Conservation (phyloP, 345 rosid genomes). For the Sonneratia caseolaris region DNA sequence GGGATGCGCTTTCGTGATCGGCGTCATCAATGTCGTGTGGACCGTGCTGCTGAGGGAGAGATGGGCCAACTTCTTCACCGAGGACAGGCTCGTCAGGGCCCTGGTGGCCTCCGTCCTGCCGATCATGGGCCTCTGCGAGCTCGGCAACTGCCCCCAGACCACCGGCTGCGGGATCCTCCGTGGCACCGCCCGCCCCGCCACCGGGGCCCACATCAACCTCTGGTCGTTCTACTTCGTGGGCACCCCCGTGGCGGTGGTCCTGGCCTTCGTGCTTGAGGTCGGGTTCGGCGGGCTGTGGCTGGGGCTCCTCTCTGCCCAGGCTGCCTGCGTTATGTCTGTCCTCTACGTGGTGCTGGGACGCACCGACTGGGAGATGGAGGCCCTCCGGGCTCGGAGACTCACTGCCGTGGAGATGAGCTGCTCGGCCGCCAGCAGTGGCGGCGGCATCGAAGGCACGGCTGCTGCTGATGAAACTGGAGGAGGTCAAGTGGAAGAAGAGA, state of each 20-base stretch:
- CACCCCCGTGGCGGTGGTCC: slow-evolving; percentile 80
- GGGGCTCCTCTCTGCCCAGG: slow-evolving; percentile 82
- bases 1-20: slow-evolving; percentile 70
- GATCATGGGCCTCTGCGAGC: slow-evolving; percentile 81
- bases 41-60: slow-evolving; percentile 51
- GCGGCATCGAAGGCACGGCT: slow-evolving; percentile 1
- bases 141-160: slow-evolving; percentile 93
- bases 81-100: slow-evolving; percentile 40
- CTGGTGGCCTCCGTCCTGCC: slow-evolving; percentile 84
- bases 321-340: slow-evolving; percentile 62
- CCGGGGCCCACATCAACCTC: slow-evolving; percentile 73
- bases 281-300: slow-evolving; percentile 95
- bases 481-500: slow-evolving; percentile 22
- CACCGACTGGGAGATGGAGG: slow-evolving; percentile 91
- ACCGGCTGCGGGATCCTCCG: slow-evolving; percentile 92
- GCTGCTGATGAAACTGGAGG: neutral
- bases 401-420: slow-evolving; percentile 34
- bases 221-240: slow-evolving; percentile 90
- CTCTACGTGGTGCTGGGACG: slow-evolving; percentile 47
- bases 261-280: slow-evolving; percentile 59
- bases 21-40: slow-evolving; percentile 69
- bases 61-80: slow-evolving; percentile 78
- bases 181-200: slow-evolving; percentile 74
- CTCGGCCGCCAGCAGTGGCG: slow-evolving; percentile 1
- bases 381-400: slow-evolving; percentile 50